Base-by-base conservation (phyloP, 1,284 basidiomycete species). In the Sanghuangporus sanghuang region DNA sequence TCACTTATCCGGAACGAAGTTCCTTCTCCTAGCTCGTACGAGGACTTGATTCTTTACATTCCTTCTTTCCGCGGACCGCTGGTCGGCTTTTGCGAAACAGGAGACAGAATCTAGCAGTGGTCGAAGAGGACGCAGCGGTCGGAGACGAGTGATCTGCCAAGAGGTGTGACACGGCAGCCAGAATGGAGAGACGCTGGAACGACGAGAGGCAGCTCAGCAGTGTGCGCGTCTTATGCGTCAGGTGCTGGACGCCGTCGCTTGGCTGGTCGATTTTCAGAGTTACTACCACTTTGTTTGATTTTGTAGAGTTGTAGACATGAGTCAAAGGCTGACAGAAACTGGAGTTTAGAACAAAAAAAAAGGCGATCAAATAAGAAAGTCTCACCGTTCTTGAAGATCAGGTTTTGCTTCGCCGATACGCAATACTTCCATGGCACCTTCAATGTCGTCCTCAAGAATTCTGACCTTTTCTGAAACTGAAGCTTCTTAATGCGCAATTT, bases 331-430 rank as follows among this genome's bases (percentile, higher is more conserved):
- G 27, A 32, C 27, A 32, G 27, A 32, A 32, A 32, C 4, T 5
- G 27, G 4, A 42, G n/a, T 12, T 4, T 11, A 6, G 23, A 23
- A 23, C 23, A 39, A 16, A 14, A 54, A 59, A 16, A 23, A 59
- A 16, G 12, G 21, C 2, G 18, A 35, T 32, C 27, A 32, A 5
- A 32, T 5, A 32, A 6, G 18, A 12, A 16, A 16, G 5, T 67
- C 74, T 18, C 52, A 88, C 89, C 85, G 78, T 70, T 86, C 84
- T 6, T 73, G 72, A 70, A 80, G 92, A 72, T 92, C 86, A 1
- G 85, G 86, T 67, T 84, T 89, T 27, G 90, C 91, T 68, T 92
- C 89, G 6, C 90, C 90, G 40, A 93, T 81, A n/a, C 90, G 81
- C 35, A 93, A 74, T 68, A 87, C 90, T 23, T 23, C 23, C n/a